Evolutionary conservation across 129 eudicot species (phyloP), one percentile per base, ranked within the genome.

Genomic region (Flaveria trinervia): DNA sequence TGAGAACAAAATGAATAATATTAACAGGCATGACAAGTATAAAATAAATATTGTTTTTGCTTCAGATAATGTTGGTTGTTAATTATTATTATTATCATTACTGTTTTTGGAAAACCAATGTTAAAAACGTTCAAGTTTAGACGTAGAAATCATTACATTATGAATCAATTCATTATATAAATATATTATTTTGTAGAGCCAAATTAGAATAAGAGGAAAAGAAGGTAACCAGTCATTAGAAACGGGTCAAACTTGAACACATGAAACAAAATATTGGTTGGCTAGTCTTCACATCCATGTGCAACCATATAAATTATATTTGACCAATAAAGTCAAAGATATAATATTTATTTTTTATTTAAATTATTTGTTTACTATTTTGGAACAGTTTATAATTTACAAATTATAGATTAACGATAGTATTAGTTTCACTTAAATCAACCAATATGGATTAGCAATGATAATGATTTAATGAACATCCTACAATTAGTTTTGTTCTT

Each of bases 241-340:
- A 77, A 68, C 81, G 81, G 81, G 81, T 77, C 81, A 77, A 77
- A 77, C 75, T 69, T 68, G 41, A 76, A 56, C 81, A 68, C 43
- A 15, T 41, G 14, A 18, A 17, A 18, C 22, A 17, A 50, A 52
- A 76, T 66, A 52, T 33, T 68, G 22, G 75, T 44, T 33, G 76
- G 66, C 50, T 52, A 72, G 76, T 48, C 36, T 57, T 22, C 5
- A 59, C 25, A 30, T 14, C 50, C 43, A 71, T 51, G 50, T 52
- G 46, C 68, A 77, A 55, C 75, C 71, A 41, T 13, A 43, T 41
- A 52, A 77, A 15, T 54, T 46, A n/a, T 16, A 45, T 55, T 77
- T 77, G 81, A 77, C 81, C 45, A 56, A 39, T 3, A 43, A 39
- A 45, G 79, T 74, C 79, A 70, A 51, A 30, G 11, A 51, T 7